phyloP scores from a whole-genome alignment of 75 land plant genomes.

The Picea glauca region DNA sequence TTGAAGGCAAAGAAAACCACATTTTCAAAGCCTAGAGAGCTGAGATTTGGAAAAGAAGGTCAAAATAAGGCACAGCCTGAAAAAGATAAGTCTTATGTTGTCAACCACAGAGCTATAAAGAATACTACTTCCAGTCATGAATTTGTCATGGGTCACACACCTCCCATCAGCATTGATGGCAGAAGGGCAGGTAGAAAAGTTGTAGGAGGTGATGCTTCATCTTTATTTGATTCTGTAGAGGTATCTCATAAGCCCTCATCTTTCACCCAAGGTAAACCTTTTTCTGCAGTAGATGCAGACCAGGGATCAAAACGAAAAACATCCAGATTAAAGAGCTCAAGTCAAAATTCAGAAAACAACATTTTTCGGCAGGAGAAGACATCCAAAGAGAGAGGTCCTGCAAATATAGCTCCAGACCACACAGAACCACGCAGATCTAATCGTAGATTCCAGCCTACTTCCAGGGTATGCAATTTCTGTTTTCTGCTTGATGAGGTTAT shows the following conservation, averaged over 20 bases:
- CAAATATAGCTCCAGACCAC: constrained; percentile 20
- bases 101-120: background rate
- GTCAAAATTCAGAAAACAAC: constrained; percentile 17
- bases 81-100: constrained; percentile 12
- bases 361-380: constrained; percentile 7
- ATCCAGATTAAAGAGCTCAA: constrained; percentile 14
- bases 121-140: background rate
- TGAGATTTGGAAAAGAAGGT: constrained; percentile 23
- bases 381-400: background rate
- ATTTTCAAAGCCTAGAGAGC: constrained; percentile 22
- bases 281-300: constrained; percentile 11
- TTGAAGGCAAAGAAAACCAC: constrained; percentile 23
- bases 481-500: no score
- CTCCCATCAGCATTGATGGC: constrained; percentile 19
- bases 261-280: constrained; percentile 6
- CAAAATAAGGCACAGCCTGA: constrained; percentile 16
- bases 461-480: constrained; percentile 37
- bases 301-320: constrained; percentile 25
- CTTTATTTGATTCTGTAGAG: constrained; percentile 15
- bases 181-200: constrained; percentile 12
- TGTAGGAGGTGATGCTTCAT: background rate
- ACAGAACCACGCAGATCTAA: constrained; percentile 63
- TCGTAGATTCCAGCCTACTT: constrained; percentile 74
- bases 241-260: constrained; percentile 8
- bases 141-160: constrained; percentile 7